Evolutionary conservation across 2,329 filamentous ascomycete genomes (phyloP).

Genomic region (Acrocalymma vagum): DNA sequence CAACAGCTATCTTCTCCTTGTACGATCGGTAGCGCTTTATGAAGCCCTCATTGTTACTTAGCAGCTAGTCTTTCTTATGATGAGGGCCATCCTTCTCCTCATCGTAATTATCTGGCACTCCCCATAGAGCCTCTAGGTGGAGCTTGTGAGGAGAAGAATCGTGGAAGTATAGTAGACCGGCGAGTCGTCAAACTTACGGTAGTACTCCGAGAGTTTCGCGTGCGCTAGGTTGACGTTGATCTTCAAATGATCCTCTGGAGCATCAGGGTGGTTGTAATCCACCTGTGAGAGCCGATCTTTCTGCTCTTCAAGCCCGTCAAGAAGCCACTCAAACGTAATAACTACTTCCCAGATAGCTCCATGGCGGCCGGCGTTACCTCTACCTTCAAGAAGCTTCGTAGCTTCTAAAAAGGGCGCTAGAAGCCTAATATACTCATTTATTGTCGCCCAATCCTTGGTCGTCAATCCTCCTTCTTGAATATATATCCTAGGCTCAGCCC

Average conservation of each 20-base stretch:
- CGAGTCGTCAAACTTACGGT: constrained; percentile 6
- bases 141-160: no score
- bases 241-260: no score
- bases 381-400: constrained; percentile 2
- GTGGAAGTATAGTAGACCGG: constrained; percentile 7
- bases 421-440: constrained; percentile 2
- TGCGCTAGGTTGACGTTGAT: constrained; percentile 5
- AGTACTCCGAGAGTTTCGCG: constrained; percentile 1
- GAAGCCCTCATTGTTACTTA: no score
- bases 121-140: no score
- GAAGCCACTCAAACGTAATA: constrained; percentile 7
- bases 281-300: constrained; percentile 3
- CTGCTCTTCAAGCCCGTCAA: constrained; percentile 4
- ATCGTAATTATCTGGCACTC: constrained; percentile 1
- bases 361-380: constrained; percentile 1
- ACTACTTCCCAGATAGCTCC: constrained; percentile 4
- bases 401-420: constrained; percentile 4
- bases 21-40: no score
- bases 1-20: no score
- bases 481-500: constrained; percentile 1
- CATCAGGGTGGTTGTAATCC: constrained; percentile 4
- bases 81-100: no score
- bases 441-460: constrained; percentile 3
- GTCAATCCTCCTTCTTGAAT: constrained; percentile 2
- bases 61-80: no score